Conservation (phyloP, 495 filamentous ascomycete genomes). For the Thermothielavioides terrestris region DNA sequence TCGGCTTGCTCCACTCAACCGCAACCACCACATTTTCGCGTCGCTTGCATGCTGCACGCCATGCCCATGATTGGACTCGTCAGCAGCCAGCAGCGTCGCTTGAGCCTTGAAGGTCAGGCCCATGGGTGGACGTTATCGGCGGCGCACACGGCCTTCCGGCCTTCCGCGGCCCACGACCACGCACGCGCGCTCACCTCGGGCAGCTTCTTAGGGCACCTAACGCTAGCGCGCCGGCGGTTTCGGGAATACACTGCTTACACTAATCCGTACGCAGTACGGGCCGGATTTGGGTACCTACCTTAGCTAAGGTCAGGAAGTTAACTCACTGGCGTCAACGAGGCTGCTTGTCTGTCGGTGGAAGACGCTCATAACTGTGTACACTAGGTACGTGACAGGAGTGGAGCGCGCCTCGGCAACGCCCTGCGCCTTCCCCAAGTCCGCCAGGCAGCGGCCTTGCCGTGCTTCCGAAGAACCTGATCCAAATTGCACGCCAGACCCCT, state of each 20-base stretch:
- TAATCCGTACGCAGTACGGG: no score
- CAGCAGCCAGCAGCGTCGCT: constrained; percentile 3
- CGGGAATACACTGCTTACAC: neutral
- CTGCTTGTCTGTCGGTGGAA: no score
- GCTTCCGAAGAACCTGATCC: constrained; percentile 4
- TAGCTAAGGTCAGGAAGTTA: no score
- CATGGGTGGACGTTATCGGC: no score
- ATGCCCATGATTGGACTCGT: constrained; percentile 6
- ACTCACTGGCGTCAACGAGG: no score
- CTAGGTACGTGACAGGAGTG: neutral
- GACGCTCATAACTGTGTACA: no score
- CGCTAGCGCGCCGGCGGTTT: neutral
- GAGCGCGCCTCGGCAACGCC: no score
- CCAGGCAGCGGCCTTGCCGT: constrained; percentile 10
- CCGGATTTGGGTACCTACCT: no score
- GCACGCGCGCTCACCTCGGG: no score
- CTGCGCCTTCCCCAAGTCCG: neutral
- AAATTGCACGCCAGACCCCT: neutral
- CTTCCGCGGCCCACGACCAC: neutral
- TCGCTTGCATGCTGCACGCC: constrained; percentile 2
- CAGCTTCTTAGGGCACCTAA: no score
- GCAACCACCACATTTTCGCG: neutral
- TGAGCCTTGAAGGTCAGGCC: no score
- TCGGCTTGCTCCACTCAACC: neutral
- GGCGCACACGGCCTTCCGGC: no score